phyloP scores from a whole-genome alignment of 768 basidiomycete genomes.

The Boletus subcaerulescens region DNA sequence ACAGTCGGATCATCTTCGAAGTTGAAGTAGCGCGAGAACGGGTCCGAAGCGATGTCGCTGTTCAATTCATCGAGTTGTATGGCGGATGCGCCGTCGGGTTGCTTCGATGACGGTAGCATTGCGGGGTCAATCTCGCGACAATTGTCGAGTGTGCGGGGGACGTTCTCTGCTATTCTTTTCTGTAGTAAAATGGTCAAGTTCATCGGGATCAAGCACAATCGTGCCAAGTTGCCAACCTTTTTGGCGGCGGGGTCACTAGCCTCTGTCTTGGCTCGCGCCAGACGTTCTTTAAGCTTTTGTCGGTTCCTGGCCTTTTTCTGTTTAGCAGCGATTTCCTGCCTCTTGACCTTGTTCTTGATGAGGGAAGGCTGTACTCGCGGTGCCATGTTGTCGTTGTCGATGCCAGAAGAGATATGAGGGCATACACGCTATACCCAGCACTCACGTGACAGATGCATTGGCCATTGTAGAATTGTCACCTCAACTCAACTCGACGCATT shows the following conservation, averaged over 20 bases:
- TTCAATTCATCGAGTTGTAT: constrained; percentile 55
- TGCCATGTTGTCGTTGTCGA: constrained; percentile 41
- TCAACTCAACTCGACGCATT: not conserved
- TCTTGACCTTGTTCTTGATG: constrained; percentile 87
- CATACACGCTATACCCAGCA: not conserved
- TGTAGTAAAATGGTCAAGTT: constrained; percentile 35
- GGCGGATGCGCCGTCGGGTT: constrained; percentile 31
- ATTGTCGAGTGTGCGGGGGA: constrained; percentile 92
- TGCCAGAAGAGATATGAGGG: not conserved
- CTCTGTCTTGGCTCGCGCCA: constrained; percentile 77
- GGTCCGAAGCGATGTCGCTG: constrained; percentile 69
- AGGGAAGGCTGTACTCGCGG: constrained; percentile 59
- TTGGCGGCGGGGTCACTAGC: constrained; percentile 71
- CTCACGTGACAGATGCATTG: constrained; percentile 18
- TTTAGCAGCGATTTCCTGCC: constrained; percentile 74
- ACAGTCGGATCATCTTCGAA: constrained; percentile 61
- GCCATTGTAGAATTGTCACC: not conserved
- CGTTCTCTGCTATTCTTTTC: constrained; percentile 82
- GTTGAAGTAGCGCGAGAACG: constrained; percentile 75
- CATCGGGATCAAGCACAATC: not conserved
- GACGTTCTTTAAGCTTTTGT: constrained; percentile 74
- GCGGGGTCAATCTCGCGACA: constrained; percentile 77
- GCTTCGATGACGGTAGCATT: constrained; percentile 33
- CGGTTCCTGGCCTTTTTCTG: constrained; percentile 75
- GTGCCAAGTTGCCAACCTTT: constrained; percentile 62